Base-by-base conservation (phyloP, 352 stramenopile genomes). In the Albugo candida region DNA sequence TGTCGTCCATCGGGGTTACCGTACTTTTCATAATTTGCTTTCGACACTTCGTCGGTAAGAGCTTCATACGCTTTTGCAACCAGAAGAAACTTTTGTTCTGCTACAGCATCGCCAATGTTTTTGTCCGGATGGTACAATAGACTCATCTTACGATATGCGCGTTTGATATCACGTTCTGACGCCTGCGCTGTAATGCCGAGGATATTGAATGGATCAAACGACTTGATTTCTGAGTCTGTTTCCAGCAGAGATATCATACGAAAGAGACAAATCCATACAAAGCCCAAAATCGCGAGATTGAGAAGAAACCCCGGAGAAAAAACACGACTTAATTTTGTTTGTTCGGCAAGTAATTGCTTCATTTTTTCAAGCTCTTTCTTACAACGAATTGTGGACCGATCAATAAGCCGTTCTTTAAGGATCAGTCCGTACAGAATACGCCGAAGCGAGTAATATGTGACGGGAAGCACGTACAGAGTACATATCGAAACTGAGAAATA, bases 11-110 rank as follows among this genome's bases (percentile, higher is more conserved):
- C 95, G 13, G 95, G 93, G 65, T 99, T 99, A 54, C 95, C 95
- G 53, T 84, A 98, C 64, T 98, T 97, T 65, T 97, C 85, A 58
- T 89, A 99, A 65, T 98, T 98, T 48, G 95, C 81, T 65, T 96
- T 97, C 34, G 94, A 89, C 36, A 92, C 77, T 43, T 92, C 73
- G 58, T 98, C 92, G 13, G 94, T 98, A 17, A 99, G 69, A 11
- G 94, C 84, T 59, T 97, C 93, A 59, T 93, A 92, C 14, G 81
- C 82, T 56, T 92, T 93, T 14, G 91, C 86, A 5, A 99, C 88
- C 53, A 97, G 94, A 83, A 98, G 97, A 53, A 99, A 98, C 66
- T 97, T 98, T 27, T 97, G 91, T 66, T 98, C 93, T 0, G 93
- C 93, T 10, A 91, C 73, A 5, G 93, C 84, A 61, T 98, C 93